These are phyloP conservation scores for Phytophthora hibernalis DNA, from an alignment of 352 stramenopile genomes.

Conservation along the genomic window DNA sequence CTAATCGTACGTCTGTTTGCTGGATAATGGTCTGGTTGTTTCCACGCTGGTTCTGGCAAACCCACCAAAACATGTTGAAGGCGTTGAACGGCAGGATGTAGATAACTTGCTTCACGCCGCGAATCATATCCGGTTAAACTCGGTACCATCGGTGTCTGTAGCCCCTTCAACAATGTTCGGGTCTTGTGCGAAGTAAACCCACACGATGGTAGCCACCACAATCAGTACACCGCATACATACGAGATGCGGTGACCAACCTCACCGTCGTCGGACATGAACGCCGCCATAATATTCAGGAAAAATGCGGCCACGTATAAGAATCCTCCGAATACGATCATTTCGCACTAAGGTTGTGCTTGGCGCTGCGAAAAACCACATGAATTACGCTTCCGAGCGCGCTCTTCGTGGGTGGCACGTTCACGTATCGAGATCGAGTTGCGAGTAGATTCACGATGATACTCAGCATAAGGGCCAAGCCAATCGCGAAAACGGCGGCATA, in stretches of 20 bases:
- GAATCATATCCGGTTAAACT: conserved; percentile 46
- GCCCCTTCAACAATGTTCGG: conserved; percentile 47
- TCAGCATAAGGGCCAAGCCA: conserved; percentile 41
- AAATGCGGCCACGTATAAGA: conserved; percentile 45
- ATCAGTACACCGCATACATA: conserved; percentile 46
- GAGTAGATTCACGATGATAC: conserved; percentile 38
- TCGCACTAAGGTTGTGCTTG: conserved; percentile 36
- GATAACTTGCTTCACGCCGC: conserved; percentile 63
- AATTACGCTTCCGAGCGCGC: conserved; percentile 52
- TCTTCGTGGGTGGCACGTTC: conserved; percentile 41
- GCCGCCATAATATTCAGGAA: conserved; percentile 59
- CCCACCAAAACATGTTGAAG: conserved; percentile 68
- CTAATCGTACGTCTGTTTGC: conserved; percentile 62
- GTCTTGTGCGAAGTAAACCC: conserved; percentile 53
- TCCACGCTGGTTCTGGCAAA: conserved; percentile 64
- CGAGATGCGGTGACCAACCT: conserved; percentile 46
- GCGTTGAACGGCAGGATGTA: conserved; percentile 33
- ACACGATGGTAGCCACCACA: conserved; percentile 46
- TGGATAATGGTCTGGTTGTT: conserved; percentile 79
- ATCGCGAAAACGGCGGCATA: conserved; percentile 65
- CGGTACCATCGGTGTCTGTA: conserved; percentile 41
- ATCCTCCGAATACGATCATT: conserved; percentile 42
- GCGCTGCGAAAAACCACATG: conserved; percentile 37
- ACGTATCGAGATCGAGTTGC: conserved; percentile 55
- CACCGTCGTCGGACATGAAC: conserved; percentile 49